Percentiles rank a stretch among this genome's conserved stretches.
Evolutionary conservation across 331 rosid species (phyloP).

Genomic region (Saraca asoca): DNA sequence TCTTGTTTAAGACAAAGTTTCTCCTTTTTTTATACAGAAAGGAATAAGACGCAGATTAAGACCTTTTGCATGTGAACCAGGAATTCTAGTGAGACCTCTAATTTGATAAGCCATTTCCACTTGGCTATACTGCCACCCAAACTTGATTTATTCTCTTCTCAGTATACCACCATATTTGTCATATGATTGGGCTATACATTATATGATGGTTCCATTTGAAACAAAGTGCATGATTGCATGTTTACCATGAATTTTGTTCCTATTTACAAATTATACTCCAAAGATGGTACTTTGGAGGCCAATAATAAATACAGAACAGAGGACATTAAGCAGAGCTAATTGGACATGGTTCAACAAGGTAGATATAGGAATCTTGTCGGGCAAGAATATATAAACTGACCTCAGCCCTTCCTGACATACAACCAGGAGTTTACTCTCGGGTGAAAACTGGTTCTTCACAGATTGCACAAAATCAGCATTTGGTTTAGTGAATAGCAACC

Average conservation of each 20-base stretch:
- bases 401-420: constrained; percentile 98
- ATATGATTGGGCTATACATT: too few species aligned
- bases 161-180: too few species aligned
- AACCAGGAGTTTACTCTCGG: constrained; percentile 68
- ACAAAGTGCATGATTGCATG: too few species aligned
- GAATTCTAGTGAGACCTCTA: background rate
- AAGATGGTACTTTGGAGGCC: constrained; percentile 15
- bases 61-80: background rate
- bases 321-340: constrained; percentile 4
- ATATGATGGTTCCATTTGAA: too few species aligned
- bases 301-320: constrained; percentile 13
- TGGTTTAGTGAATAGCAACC: constrained; percentile 78
- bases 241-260: background rate
- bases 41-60: background rate
- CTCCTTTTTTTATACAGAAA: constrained; percentile 7
- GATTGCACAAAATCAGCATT: constrained; percentile 78
- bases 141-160: background rate
- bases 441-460: constrained; percentile 64
- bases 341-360: background rate
- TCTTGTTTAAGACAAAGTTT: background rate
- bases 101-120: background rate
- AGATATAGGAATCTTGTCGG: background rate
- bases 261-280: background rate
- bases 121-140: background rate
- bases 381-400: constrained; percentile 46